Percentiles rank a stretch among this genome's conserved stretches.
These are phyloP conservation scores for Ilyonectria mors-panacis DNA, from an alignment of 2,329 filamentous ascomycete species.

Conservation along the genomic window DNA sequence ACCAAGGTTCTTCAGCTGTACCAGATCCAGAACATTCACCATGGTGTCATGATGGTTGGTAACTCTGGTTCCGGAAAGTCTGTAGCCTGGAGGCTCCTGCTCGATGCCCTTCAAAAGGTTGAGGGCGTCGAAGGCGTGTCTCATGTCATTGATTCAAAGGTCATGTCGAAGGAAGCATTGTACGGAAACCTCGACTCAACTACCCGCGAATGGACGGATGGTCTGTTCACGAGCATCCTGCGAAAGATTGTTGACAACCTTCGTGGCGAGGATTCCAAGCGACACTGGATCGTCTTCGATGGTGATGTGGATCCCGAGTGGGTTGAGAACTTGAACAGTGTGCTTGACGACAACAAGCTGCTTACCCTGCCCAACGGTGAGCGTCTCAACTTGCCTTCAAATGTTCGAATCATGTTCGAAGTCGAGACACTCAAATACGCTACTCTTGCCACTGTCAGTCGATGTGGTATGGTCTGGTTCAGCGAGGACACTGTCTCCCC, in stretches of 20 bases:
- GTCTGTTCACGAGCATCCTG: conserved; percentile 96
- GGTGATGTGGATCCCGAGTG: conserved; percentile 99
- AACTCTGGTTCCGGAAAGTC: conserved; percentile 98
- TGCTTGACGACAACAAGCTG: conserved; percentile 98
- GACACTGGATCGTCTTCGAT: conserved; percentile 99
- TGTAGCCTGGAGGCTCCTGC: conserved; percentile 90
- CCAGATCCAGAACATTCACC: conserved; percentile 97
- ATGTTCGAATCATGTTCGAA: conserved; percentile 99
- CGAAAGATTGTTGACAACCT: conserved; percentile 99
- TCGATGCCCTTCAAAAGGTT: conserved; percentile 91
- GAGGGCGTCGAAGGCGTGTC: conserved; percentile 94
- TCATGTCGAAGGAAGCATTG: conserved; percentile 98
- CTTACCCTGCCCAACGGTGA: conserved; percentile 98
- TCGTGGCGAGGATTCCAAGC: conserved; percentile 94
- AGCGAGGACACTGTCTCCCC: conserved; percentile 97
- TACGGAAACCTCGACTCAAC: conserved; percentile 97
- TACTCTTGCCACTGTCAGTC: conserved; percentile 97
- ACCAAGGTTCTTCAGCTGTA: conserved; percentile 97
- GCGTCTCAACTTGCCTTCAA: conserved; percentile 92
- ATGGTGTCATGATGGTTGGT: conserved; percentile 99
- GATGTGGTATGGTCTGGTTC: conserved; percentile 99
- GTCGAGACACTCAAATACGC: conserved; percentile 98
- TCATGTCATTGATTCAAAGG: conserved; percentile 98
- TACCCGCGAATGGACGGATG: conserved; percentile 98
- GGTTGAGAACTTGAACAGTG: conserved; percentile 99